These are phyloP conservation scores for Leccinum ochraceum DNA, from an alignment of 768 basidiomycete species.

Conservation along the genomic window DNA sequence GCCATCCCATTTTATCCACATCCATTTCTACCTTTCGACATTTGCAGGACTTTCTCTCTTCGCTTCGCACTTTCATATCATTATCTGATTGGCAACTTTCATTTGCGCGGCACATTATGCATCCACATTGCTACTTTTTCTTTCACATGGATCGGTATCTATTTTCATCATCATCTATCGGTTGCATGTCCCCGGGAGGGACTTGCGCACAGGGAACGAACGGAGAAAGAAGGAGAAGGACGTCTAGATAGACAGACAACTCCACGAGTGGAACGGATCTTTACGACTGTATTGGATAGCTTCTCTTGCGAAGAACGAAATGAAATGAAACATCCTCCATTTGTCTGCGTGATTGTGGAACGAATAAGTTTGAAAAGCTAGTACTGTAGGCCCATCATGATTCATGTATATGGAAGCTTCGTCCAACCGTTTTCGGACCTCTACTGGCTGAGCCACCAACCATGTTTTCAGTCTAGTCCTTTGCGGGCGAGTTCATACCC, in stretches of 20 bases:
- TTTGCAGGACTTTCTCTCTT: constrained; percentile 15
- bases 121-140: constrained; percentile 29
- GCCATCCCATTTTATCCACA: neutral
- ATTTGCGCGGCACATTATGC: constrained; percentile 29
- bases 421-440: constrained; percentile 9
- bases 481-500: constrained; percentile 8
- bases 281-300: constrained; percentile 26
- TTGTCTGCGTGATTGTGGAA: constrained; percentile 7
- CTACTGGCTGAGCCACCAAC: neutral
- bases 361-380: neutral
- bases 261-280: constrained; percentile 22
- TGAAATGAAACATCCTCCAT: constrained; percentile 43
- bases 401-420: neutral
- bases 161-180: constrained; percentile 34
- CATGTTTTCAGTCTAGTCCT: constrained; percentile 15
- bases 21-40: constrained; percentile 8
- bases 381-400: neutral
- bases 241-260: constrained; percentile 16
- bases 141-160: constrained; percentile 28
- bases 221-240: constrained; percentile 11
- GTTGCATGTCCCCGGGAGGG: constrained; percentile 29
- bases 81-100: constrained; percentile 29
- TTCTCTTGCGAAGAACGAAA: constrained; percentile 40
- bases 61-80: constrained; percentile 25
- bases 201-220: constrained; percentile 14